Percentiles rank a stretch among this genome's conserved stretches.
Evolutionary conservation across 768 basidiomycete genomes (phyloP).

Genomic region (Boletus sp.): DNA sequence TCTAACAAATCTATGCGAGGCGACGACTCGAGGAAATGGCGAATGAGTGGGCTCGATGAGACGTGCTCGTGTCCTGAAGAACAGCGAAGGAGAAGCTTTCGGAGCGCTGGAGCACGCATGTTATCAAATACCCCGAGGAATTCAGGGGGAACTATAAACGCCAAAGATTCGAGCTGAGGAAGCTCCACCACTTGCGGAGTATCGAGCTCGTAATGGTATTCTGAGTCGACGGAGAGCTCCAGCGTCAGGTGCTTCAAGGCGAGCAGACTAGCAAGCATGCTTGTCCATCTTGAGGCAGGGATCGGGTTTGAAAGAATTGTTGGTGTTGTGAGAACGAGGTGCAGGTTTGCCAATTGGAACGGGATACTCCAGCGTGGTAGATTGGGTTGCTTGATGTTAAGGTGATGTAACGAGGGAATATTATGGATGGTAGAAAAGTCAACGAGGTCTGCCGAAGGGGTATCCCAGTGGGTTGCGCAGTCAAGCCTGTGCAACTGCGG

Average conservation of each 20-base stretch:
- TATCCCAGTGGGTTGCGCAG: constrained; percentile 32
- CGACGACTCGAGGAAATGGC: constrained; percentile 29
- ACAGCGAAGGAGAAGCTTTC: constrained; percentile 41
- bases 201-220: constrained; percentile 22
- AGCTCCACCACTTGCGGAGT: constrained; percentile 13
- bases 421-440: constrained; percentile 33
- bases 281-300: constrained; percentile 24
- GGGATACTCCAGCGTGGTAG: constrained; percentile 37
- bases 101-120: constrained; percentile 38
- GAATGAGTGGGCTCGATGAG: constrained; percentile 28
- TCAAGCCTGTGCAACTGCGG: constrained; percentile 38
- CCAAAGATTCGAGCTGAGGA: constrained; percentile 30
- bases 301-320: constrained; percentile 18
- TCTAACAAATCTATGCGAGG: constrained; percentile 43
- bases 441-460: constrained; percentile 17
- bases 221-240: constrained; percentile 33
- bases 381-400: constrained; percentile 36
- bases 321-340: constrained; percentile 31
- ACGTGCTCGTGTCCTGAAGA: constrained; percentile 19
- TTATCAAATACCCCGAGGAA: constrained; percentile 28
- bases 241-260: constrained; percentile 43
- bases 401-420: constrained; percentile 35
- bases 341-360: constrained; percentile 34
- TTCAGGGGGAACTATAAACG: constrained; percentile 31
- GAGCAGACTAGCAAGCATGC: constrained; percentile 39